phyloP scores from a whole-genome alignment of 257 asterid species.

The Prunella vulgaris region DNA sequence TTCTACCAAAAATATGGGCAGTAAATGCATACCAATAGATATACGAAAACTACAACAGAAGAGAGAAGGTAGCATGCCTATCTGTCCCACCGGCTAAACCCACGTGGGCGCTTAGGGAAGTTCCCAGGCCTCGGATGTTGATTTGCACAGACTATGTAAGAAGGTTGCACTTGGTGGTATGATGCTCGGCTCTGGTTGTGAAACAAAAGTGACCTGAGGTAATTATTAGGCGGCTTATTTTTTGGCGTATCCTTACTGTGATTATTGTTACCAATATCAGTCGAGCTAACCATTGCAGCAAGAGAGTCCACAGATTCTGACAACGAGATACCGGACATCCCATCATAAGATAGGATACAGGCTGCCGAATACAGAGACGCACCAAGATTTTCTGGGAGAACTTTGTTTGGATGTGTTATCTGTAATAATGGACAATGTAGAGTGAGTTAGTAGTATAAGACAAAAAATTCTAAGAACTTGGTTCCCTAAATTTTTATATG shows the following conservation, averaged over 20 bases:
- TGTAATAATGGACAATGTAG: conserved; percentile 13
- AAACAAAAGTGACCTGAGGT: conserved; percentile 30
- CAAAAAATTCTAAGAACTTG: no score
- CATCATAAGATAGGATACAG: conserved; percentile 61
- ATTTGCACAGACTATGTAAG: background rate
- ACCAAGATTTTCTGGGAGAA: conserved; percentile 61
- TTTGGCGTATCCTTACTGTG: conserved; percentile 3
- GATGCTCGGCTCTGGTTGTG: background rate
- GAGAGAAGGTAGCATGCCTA: background rate
- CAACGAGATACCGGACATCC: conserved; percentile 51
- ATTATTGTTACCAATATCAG: conserved; percentile 31
- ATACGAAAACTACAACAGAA: background rate
- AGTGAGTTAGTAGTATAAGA: no score
- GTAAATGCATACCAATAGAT: background rate
- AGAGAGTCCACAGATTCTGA: conserved; percentile 38
- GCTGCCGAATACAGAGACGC: conserved; percentile 54
- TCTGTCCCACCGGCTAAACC: no score
- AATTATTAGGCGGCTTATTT: conserved; percentile 22
- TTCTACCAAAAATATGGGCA: background rate
- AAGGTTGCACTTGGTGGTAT: conserved; percentile 2
- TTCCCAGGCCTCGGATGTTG: background rate
- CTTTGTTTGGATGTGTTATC: conserved; percentile 54
- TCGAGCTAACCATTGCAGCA: conserved; percentile 38
- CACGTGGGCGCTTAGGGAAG: conserved; percentile 21
- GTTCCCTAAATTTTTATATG: no score